phyloP scores from a whole-genome alignment of 2,329 filamentous ascomycete genomes.

The Pseudocercospora crystallina region DNA sequence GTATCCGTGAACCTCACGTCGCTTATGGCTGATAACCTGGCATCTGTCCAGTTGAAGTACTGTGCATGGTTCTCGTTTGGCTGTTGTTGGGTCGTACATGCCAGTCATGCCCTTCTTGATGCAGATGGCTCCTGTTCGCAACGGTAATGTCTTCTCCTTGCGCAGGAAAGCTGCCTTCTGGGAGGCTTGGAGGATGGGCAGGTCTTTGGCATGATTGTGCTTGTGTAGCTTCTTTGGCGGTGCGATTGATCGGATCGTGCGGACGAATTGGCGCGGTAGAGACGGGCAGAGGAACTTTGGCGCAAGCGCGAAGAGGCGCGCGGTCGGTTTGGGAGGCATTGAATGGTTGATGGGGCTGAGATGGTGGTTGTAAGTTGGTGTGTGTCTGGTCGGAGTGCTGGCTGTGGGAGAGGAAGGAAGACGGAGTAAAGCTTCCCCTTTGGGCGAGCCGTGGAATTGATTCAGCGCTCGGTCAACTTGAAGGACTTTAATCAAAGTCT shows the following conservation, averaged over 20 bases:
- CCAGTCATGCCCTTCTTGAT: conserved; percentile 96
- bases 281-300: conserved; percentile 36
- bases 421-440: no score
- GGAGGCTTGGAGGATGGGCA: conserved; percentile 55
- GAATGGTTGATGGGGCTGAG: conserved; percentile 4
- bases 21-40: conserved; percentile 86
- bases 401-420: no score
- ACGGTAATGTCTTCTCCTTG: conserved; percentile 58
- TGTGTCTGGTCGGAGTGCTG: no score
- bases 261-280: conserved; percentile 31
- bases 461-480: no score
- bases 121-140: conserved; percentile 78
- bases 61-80: conserved; percentile 79
- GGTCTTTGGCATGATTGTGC: conserved; percentile 54
- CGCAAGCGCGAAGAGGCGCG: conserved; percentile 28
- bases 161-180: conserved; percentile 60
- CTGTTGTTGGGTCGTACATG: conserved; percentile 74
- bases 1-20: conserved; percentile 77
- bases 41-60: conserved; percentile 91
- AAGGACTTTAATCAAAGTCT: no score
- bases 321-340: conserved; percentile 31
- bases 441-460: no score
- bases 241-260: conserved; percentile 60
- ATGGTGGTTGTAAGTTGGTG: not conserved
- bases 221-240: conserved; percentile 48